A percentile compares a stretch with the other conserved stretches of the same genome.
phyloP scores from a whole-genome alignment of 495 filamentous ascomycete species.

The Apiosordaria backusii region DNA sequence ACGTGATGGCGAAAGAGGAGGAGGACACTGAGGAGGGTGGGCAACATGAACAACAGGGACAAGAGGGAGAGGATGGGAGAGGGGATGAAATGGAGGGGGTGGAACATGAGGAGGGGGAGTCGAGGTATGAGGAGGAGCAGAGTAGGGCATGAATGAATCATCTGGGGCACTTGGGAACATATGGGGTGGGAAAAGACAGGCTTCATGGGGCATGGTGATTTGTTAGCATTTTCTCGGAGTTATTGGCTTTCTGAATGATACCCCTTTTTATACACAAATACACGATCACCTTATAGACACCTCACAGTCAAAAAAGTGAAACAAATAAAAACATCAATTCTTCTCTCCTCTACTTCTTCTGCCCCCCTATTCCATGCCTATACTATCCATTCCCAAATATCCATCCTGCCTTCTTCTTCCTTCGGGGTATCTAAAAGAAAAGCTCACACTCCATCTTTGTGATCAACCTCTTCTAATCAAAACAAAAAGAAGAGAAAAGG shows the following conservation, averaged over 20 bases:
- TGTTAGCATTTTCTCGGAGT: background rate
- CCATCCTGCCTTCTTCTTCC: background rate
- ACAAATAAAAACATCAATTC: background rate
- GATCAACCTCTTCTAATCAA: background rate
- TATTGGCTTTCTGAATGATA: background rate
- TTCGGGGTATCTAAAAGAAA: background rate
- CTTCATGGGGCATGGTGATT: no score
- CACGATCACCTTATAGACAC: background rate
- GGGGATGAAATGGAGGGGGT: conserved; percentile 12
- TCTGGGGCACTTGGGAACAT: background rate
- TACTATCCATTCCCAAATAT: background rate
- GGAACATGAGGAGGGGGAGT: conserved; percentile 2
- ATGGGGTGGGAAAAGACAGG: background rate
- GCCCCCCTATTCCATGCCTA: background rate
- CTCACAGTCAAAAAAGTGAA: background rate
- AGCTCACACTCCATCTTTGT: background rate
- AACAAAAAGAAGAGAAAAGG: background rate
- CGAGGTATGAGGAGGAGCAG: conserved; percentile 12
- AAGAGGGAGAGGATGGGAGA: conserved; percentile 25
- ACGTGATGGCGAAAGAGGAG: conserved; percentile 80
- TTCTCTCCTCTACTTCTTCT: background rate
- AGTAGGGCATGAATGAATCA: background rate
- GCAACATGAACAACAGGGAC: conserved; percentile 35
- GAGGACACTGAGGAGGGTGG: conserved; percentile 46
- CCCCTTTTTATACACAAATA: background rate